These are phyloP conservation scores for Dictyostelium capitatum DNA, from an alignment of 78 protist species.

Conservation along the genomic window DNA sequence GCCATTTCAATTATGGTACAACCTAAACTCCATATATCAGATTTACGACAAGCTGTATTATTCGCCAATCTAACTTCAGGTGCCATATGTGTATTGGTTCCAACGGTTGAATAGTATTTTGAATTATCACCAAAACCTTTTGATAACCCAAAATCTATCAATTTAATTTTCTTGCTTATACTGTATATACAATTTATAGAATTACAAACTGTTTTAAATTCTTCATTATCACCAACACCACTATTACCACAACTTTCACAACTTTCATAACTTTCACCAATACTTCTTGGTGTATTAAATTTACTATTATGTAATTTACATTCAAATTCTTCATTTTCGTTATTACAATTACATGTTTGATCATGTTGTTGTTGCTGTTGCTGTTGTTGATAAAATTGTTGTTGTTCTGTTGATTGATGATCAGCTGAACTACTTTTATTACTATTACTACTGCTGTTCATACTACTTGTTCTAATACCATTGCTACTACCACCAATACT, in stretches of 20 bases:
- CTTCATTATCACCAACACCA: not conserved
- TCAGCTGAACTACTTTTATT: no score
- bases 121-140: not conserved
- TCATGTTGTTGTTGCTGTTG: no score
- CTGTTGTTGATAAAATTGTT: no score
- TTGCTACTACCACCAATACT: not conserved
- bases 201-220: not conserved
- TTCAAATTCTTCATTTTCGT: no score
- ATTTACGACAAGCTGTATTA: slow-evolving; percentile 71
- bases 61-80: slow-evolving; percentile 88
- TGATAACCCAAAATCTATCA: slow-evolving; percentile 87
- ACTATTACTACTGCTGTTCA: no score
- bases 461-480: not conserved
- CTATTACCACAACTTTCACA: slow-evolving; percentile 5
- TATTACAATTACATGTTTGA: no score
- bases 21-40: slow-evolving; percentile 89
- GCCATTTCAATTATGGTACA: slow-evolving; percentile 87
- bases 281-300: not conserved
- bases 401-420: no score
- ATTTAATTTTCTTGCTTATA: slow-evolving; percentile 53
- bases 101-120: slow-evolving; percentile 66
- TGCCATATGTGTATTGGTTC: slow-evolving; percentile 91
- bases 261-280: no score
- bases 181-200: slow-evolving; percentile 1
- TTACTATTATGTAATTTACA: not conserved